Base-by-base conservation (phyloP, 2,329 filamentous ascomycete species). In the Talaromyces sp. region DNA sequence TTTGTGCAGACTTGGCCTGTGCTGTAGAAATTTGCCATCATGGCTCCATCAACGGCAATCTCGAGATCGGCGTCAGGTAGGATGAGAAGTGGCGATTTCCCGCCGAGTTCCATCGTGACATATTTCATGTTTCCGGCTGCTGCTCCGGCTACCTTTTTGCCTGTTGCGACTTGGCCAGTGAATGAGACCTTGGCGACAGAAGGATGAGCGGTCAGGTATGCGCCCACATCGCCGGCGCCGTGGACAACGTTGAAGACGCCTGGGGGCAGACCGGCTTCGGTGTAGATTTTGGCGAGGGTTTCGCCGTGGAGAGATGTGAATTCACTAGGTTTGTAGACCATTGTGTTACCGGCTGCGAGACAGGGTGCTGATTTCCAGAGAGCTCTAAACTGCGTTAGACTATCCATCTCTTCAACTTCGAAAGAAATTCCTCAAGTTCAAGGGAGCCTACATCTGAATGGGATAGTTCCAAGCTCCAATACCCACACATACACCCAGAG, bases 401-500 rank as follows among this genome's bases (percentile, higher is more conserved):
- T 41, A 10, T n/a, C 22, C 8, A 11, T 10, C 7, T 11, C 11
- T 33, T 47, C n/a, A 10, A 22, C n/a, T 37, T 14, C 5, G 35
- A 22, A n/a, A 27, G 35, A 22, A 33, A 27, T 31, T 11, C 6
- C 43, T 47, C 13, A 10, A 22, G 9, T 37, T 14, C 14, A 24
- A 22, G 24, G n/a, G 22, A 31, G 69, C 75, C 65, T 72, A 82
- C 77, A 96, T 96, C 76, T 96, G 92, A 68, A 96, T 90, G 13
- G 92, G 92, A 74, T 96, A 96, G 78, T 96, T 96, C 92, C 92
- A 96, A 14, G 92, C 92, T 63, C 92, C 92, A 69, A 96, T 96
- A 65, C 91, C 92, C 14, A 86, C 92, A 75, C 92, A 96, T 14
- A 95, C 91, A 31, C 92, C 92, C 19, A 96, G 81, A 5, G 92